A percentile compares a stretch with the other conserved stretches of the same genome.
These are phyloP conservation scores for Cryptococcus maquisensis DNA, from an alignment of 1,284 basidiomycete genomes.

Conservation along the genomic window DNA sequence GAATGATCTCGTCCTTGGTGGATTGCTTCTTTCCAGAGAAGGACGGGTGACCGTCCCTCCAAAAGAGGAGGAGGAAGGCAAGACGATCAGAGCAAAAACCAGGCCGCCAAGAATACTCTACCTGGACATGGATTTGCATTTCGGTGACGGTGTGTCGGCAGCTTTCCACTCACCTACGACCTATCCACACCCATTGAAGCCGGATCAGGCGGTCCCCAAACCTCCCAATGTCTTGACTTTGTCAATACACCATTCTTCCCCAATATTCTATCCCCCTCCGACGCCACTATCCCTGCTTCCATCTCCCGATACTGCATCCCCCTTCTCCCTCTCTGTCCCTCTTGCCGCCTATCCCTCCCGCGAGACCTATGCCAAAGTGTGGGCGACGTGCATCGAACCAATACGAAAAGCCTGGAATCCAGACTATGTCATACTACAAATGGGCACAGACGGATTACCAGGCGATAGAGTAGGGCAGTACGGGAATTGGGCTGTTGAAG, in stretches of 20 bases:
- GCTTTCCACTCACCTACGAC: constrained; percentile 57
- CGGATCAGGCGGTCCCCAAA: constrained; percentile 46
- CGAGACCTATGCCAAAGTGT: constrained; percentile 60
- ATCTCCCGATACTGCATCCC: constrained; percentile 54
- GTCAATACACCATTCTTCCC: constrained; percentile 74
- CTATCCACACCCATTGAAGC: constrained; percentile 11
- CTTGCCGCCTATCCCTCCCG: constrained; percentile 63
- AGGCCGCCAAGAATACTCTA: constrained; percentile 69
- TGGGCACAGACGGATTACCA: constrained; percentile 78
- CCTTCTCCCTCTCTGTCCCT: constrained; percentile 72
- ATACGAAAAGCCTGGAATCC: constrained; percentile 65
- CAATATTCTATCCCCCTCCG: constrained; percentile 72
- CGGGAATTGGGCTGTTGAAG: constrained; percentile 71
- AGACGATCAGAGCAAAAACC: not conserved
- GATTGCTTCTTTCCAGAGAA: constrained; percentile 46
- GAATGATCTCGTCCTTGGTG: constrained; percentile 78
- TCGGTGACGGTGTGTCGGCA: constrained; percentile 72
- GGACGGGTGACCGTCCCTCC: constrained; percentile 12
- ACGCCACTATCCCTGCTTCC: constrained; percentile 58
- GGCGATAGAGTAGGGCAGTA: constrained; percentile 65
- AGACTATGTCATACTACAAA: constrained; percentile 76
- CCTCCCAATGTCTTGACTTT: constrained; percentile 62
- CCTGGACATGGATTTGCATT: constrained; percentile 87
- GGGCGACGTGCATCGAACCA: constrained; percentile 58
- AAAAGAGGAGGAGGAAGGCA: not conserved